These are phyloP conservation scores for Gracilaria vermiculophylla DNA, from an alignment of 23 red algal species.

Conservation along the genomic window DNA sequence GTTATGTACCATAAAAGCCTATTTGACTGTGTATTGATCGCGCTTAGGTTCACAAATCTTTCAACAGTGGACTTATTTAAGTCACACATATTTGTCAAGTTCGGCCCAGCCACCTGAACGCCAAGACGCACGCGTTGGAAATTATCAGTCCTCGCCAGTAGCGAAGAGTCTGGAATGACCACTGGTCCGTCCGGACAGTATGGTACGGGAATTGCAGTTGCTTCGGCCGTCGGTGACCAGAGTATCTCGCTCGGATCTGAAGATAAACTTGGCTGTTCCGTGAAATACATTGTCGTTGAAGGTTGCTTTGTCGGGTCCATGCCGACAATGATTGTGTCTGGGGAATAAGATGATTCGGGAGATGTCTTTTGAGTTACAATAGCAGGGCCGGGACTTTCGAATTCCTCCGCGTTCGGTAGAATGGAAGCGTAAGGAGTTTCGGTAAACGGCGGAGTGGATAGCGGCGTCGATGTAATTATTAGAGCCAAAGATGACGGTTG, in stretches of 20 bases:
- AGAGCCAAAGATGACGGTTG: too few relatives aligned
- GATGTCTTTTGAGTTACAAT: too few relatives aligned
- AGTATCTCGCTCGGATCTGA: not conserved
- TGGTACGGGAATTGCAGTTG: not conserved
- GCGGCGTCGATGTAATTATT: too few relatives aligned
- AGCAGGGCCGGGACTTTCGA: too few relatives aligned
- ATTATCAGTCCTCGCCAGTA: slow-evolving; percentile 7
- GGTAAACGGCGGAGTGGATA: too few relatives aligned
- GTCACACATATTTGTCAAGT: slow-evolving; percentile 20
- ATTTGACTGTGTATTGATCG: slow-evolving; percentile 13
- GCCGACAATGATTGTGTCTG: not conserved
- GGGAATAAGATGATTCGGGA: not conserved
- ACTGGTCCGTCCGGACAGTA: not conserved
- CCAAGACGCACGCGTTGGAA: slow-evolving; percentile 28
- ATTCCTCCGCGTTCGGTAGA: too few relatives aligned
- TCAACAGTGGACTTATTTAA: not conserved
- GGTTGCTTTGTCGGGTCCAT: not conserved
- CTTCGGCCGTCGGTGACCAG: not conserved
- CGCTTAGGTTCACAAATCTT: slow-evolving; percentile 49
- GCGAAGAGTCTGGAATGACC: slow-evolving; percentile 26
- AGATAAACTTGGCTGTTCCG: not conserved
- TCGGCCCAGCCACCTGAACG: slow-evolving; percentile 37
- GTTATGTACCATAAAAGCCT: slow-evolving; percentile 18
- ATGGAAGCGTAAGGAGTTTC: too few relatives aligned
- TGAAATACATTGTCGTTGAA: not conserved